Evolutionary conservation across 2,329 filamentous ascomycete species (phyloP), one percentile per base, ranked within the genome.

Genomic region (Hymenoscyphus linearis): DNA sequence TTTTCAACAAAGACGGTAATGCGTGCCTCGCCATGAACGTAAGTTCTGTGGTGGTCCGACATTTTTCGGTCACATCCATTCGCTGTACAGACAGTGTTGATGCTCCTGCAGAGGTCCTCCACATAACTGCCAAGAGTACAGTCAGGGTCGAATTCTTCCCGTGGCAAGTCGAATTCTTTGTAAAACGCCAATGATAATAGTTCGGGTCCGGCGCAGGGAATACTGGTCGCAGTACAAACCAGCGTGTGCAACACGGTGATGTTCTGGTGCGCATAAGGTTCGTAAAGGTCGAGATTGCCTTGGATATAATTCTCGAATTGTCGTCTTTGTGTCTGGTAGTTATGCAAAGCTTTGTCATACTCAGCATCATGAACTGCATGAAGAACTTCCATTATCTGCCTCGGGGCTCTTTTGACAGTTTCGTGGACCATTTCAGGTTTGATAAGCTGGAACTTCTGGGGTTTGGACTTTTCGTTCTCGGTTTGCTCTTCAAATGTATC

Each of bases 271-370:
- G 91, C 90, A 71, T 92, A 95, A 0, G 96, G 95, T 71, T 99
- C 92, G 68, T 97, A 99, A 1, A 98, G 81, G 70, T 96, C 89
- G 35, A 89, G 79, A 67, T 95, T 96, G 14, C 91, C 91, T 57
- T 93, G 87, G 25, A 97, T 88, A 70, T 96, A 96, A 31, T 91
- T 90, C 72, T 99, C 95, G 95, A 95, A 99, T 68, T 97, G 93
- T 34, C 91, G 85, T 60, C 92, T 96, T 72, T 98, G 93, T 0
- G 91, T 97, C 73, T 92, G 85, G 72, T 98, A 99, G 68, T 93
- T 92, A 75, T 97, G 91, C 36, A 96, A 77, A 1, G 93, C 93
- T 75, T 95, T 96, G 73, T 99, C 93, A 69, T 98, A 97, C 74
- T 99, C 95, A 1, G 93, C 93, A 72, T 97, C 91, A 74, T 98